phyloP scores from a whole-genome alignment of 768 basidiomycete species.

The Sistotremastrum niveocremeum region DNA sequence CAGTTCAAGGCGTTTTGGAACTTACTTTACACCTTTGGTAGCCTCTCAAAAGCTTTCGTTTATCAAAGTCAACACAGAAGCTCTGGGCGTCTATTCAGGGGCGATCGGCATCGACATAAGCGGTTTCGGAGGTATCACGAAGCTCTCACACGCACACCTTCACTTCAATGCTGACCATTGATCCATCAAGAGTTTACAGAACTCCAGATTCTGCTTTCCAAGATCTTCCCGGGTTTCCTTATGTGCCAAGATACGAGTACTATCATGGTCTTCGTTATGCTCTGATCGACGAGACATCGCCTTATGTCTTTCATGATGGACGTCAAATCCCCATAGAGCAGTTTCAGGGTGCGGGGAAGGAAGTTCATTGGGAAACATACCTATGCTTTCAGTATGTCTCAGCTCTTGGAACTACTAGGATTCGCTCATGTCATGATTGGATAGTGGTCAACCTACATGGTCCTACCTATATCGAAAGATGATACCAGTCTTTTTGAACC shows the following conservation, averaged over 20 bases:
- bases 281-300: constrained; percentile 5
- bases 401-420: neutral
- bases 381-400: constrained; percentile 3
- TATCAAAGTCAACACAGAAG: no score
- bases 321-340: neutral
- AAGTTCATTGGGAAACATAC: constrained; percentile 5
- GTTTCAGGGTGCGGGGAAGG: neutral
- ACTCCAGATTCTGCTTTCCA: constrained; percentile 1
- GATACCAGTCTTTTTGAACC: constrained; percentile 4
- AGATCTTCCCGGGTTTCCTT: constrained; percentile 1
- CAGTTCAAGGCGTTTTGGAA: no score
- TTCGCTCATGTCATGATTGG: neutral
- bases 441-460: constrained; percentile 5
- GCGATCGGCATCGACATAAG: no score
- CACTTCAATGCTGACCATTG: no score
- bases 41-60: no score
- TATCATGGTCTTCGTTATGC: constrained; percentile 3
- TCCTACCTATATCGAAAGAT: constrained; percentile 6
- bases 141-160: no score
- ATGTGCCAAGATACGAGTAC: constrained; percentile 2
- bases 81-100: no score
- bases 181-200: neutral
- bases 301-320: neutral
- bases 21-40: no score
- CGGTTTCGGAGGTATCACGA: no score